Evolutionary conservation across 1,284 basidiomycete genomes (phyloP), one percentile per base, ranked within the genome.

Genomic region (Apiotrichum laibachii): DNA sequence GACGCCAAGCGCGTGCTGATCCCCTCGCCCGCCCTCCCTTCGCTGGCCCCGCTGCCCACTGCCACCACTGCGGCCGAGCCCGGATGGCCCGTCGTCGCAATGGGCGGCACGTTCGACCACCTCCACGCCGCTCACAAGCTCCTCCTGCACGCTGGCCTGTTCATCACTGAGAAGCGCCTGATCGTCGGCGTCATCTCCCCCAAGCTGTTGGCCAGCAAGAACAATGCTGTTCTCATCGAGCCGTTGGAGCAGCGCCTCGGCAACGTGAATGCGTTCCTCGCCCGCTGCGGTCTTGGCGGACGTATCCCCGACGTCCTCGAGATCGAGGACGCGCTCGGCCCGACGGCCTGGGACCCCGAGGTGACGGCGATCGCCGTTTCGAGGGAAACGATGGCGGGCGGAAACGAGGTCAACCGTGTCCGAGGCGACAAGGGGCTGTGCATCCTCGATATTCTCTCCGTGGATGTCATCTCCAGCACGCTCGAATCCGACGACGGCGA

Each of bases 61-160:
- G 11, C 51, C 43, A 13, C 37, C 42, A n/a, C 40, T n/a, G 16
- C 49, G n/a, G 26, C 19, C 1, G 46, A 47, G 31, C 53, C 64
- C 22, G 64, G 60, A 18, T 70, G 66, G 47, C 57, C 63, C 1
- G 76, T 78, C 16, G 68, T 75, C 4, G 81, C 81, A 71, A 65
- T 87, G 11, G 88, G 88, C 31, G 88, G 88, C 12, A 99, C 95
- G 0, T 99, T 99, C 75, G 95, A 99, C 77, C 96, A 99, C 73
- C 84, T 99, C 18, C 95, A 99, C 74, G 86, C 92, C 1, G 95
- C 95, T 0, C 95, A 99, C 82, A 98, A 98, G 80, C 94, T 99
- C 60, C 84, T 99, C 40, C 84, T 99, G 7, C 90, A 90, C 67
- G 92, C 96, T 85, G 88, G 86, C 10, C 86, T 89, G 2, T 92